Evolutionary conservation across 345 rosid species (phyloP), one percentile per base, ranked within the genome.

Genomic region (Laguncularia racemosa): DNA sequence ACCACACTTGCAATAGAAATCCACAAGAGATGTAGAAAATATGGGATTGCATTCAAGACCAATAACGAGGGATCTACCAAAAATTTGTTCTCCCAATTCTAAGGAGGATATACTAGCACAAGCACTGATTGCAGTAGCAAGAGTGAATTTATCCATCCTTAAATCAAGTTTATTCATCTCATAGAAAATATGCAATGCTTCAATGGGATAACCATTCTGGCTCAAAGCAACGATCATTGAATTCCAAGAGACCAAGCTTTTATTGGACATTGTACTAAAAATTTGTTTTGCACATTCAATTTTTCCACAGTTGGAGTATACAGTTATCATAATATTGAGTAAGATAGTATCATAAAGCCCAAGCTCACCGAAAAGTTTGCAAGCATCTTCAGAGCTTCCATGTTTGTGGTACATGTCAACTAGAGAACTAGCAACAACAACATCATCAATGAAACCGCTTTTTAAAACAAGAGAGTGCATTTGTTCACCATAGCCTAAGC

Each of bases 171-270:
- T 61, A 72, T 82, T 85, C 96, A 91, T 88, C 75, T 71, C 60
- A 56, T 70, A 55, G 56, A 91, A 86, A 57, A 73, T 65, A 72
- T 85, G 65, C 69, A 88, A 66, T 38, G 92, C 86, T 64, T 88
- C 90, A 51, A 72, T 53, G 3, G 90, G 76, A 68, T 73, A 81
- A 62, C 95, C 85, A 55, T 91, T 91, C 73, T 82, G 88, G 65
- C 78, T 71, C 16, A 86, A 78, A 58, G 88, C 98, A 48, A 72
- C 79, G 1, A 79, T 73, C 83, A 88, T 88, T 20, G 98, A 84
- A 71, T 91, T 91, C 96, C 96, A 91, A 12, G 98, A 88, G 59
- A 88, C 77, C 79, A 86, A 72, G 65, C 81, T 88, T 72, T 72
- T 88, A 28, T 26, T 54, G 28, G 79, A 70, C 60, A 84, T 86